Evolutionary conservation across 345 rosid species (phyloP).

Genomic region (Citrus cavaleriei): DNA sequence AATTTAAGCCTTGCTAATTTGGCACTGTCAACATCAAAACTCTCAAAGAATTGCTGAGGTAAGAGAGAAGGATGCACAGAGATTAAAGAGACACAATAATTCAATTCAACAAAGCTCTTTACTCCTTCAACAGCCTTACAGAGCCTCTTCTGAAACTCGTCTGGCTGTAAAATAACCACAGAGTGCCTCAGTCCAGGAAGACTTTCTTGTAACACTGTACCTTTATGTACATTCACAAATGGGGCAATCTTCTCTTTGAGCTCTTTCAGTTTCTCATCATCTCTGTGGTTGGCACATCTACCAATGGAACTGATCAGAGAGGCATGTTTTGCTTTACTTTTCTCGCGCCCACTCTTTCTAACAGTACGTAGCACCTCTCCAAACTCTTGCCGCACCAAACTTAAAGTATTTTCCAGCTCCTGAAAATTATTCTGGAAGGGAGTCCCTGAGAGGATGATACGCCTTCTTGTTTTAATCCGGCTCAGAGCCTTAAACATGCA

Average conservation of each 20-base stretch:
- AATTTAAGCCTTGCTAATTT: constrained; percentile 23
- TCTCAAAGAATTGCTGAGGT: neutral
- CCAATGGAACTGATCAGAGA: constrained; percentile 30
- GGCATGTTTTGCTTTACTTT: constrained; percentile 23
- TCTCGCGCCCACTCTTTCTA: constrained; percentile 21
- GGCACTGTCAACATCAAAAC: constrained; percentile 1
- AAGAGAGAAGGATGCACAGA: constrained; percentile 67
- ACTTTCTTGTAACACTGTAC: constrained; percentile 43
- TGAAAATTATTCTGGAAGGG: constrained; percentile 77
- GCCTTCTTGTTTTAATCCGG: constrained; percentile 44
- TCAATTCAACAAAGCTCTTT: constrained; percentile 15
- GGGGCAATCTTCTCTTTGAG: constrained; percentile 42
- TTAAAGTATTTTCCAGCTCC: constrained; percentile 59
- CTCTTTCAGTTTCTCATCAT: constrained; percentile 13
- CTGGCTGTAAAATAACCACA: constrained; percentile 50
- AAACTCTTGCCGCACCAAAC: constrained; percentile 49
- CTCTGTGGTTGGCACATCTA: constrained; percentile 17
- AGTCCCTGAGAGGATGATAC: constrained; percentile 78
- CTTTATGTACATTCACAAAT: constrained; percentile 72
- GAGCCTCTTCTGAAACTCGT: constrained; percentile 38
- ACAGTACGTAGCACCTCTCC: neutral
- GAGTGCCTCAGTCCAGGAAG: constrained; percentile 69
- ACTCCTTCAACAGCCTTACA: constrained; percentile 18
- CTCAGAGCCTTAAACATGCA: constrained; percentile 58
- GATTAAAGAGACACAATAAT: constrained; percentile 38